phyloP scores from a whole-genome alignment of 495 filamentous ascomycete genomes.

The Haplographium delicatum region DNA sequence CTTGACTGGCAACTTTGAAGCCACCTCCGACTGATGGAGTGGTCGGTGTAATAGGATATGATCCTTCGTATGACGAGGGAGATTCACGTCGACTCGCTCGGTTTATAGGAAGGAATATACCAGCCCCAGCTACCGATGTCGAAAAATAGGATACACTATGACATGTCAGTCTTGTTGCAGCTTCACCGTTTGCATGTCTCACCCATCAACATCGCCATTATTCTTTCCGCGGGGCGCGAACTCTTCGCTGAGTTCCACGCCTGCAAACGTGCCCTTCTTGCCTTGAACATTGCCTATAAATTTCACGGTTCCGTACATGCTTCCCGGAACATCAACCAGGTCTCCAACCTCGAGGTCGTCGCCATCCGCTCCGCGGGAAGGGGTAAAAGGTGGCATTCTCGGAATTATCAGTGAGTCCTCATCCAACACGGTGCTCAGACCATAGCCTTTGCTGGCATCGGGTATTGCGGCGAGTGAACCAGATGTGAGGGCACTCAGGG shows the following conservation, averaged over 20 bases:
- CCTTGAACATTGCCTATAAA: conserved; percentile 84
- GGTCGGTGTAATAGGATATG: conserved; percentile 63
- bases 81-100: conserved; percentile 70
- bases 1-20: conserved; percentile 46
- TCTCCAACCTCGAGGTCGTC: conserved; percentile 75
- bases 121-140: conserved; percentile 70
- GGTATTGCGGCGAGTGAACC: conserved; percentile 53
- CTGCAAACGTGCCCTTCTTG: conserved; percentile 87
- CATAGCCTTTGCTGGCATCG: conserved; percentile 57
- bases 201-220: conserved; percentile 95
- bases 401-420: conserved; percentile 35
- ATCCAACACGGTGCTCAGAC: conserved; percentile 44
- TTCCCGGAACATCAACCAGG: conserved; percentile 87
- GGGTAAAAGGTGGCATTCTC: conserved; percentile 31
- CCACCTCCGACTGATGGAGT: conserved; percentile 50
- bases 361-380: conserved; percentile 30
- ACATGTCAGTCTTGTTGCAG: conserved; percentile 17
- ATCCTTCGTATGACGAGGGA: conserved; percentile 48
- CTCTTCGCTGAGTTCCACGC: conserved; percentile 84
- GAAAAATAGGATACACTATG: conserved; percentile 74
- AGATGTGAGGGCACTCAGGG: conserved; percentile 58
- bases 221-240: conserved; percentile 87
- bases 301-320: conserved; percentile 85
- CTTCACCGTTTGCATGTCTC: conserved; percentile 30
- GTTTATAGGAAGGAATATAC: conserved; percentile 91